These are phyloP conservation scores for Ambrosia hybrid DNA, from an alignment of 140 eudicot species.

Conservation along the genomic window DNA sequence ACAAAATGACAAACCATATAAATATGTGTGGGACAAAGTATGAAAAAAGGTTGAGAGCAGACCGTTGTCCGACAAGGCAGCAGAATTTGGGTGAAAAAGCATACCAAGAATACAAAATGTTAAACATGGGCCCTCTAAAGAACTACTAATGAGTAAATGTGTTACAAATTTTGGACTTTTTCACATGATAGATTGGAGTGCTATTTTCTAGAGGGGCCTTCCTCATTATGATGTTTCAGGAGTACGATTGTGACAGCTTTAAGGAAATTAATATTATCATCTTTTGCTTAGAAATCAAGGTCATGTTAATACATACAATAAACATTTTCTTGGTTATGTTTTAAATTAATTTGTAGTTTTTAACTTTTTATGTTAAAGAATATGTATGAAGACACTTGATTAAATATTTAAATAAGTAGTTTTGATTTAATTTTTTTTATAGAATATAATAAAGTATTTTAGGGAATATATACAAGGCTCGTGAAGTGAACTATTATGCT, in stretches of 20 bases:
- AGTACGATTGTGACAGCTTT: constrained; percentile 33
- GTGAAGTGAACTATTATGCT: constrained; percentile 17
- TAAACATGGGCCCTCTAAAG: constrained; percentile 43
- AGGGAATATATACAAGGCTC: neutral
- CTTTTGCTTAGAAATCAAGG: neutral
- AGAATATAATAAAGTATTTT: neutral
- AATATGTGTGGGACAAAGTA: constrained; percentile 51
- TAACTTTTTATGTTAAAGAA: neutral
- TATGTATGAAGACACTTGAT: neutral
- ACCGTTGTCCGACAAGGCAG: constrained; percentile 62
- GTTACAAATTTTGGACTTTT: constrained; percentile 47
- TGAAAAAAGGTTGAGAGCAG: constrained; percentile 37
- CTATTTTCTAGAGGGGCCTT: constrained; percentile 32
- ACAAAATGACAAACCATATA: constrained; percentile 43
- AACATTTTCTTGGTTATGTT: neutral
- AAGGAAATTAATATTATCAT: constrained; percentile 10
- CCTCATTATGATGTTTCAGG: constrained; percentile 23
- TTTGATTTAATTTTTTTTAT: neutral
- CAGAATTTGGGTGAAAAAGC: constrained; percentile 54
- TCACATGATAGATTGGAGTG: constrained; percentile 37
- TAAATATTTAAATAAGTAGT: constrained; percentile 10
- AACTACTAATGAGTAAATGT: constrained; percentile 20
- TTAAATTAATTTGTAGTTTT: neutral
- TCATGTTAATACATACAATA: no score
- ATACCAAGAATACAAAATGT: constrained; percentile 47